Percentiles rank a stretch among this genome's conserved stretches.
Evolutionary conservation across 768 basidiomycete species (phyloP).

Genomic region (Guyanaporus albipodus): DNA sequence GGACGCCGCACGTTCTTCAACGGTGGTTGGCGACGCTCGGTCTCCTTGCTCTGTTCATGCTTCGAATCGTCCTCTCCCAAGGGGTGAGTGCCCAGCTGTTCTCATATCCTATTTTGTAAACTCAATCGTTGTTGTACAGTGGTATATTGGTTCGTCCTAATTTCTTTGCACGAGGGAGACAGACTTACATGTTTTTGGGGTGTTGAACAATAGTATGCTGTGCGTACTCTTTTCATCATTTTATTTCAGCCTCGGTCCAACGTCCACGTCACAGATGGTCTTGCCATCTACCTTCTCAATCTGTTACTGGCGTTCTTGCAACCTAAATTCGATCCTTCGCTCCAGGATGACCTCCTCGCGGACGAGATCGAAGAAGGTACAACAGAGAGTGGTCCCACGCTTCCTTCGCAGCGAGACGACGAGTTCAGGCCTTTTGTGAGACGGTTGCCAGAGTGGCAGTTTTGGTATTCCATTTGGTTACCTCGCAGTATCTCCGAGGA

Average conservation of each 20-base stretch:
- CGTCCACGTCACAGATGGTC: constrained; percentile 55
- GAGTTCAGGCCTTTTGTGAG: constrained; percentile 98
- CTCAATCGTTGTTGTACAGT: constrained; percentile 44
- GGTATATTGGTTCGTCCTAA: constrained; percentile 80
- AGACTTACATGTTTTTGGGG: background rate
- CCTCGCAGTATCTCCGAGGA: background rate
- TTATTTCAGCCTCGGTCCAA: background rate
- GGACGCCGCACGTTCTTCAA: constrained; percentile 85
- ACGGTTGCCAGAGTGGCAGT: constrained; percentile 94
- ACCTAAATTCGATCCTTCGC: constrained; percentile 95
- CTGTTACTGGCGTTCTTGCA: constrained; percentile 96
- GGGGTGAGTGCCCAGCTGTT: constrained; percentile 54
- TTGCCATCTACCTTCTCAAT: constrained; percentile 94
- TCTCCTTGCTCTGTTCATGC: constrained; percentile 68
- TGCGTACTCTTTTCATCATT: constrained; percentile 48
- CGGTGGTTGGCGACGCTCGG: constrained; percentile 81
- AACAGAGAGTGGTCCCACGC: constrained; percentile 48
- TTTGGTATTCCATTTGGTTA: constrained; percentile 57
- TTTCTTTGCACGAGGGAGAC: background rate
- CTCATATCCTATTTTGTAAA: background rate
- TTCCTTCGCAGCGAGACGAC: constrained; percentile 76
- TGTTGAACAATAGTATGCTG: constrained; percentile 54
- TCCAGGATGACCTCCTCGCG: constrained; percentile 89
- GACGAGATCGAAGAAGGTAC: constrained; percentile 96
- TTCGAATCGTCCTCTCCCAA: constrained; percentile 84